Evolutionary conservation across 2,329 filamentous ascomycete genomes (phyloP).

Genomic region (Neonectria neomacrospora): DNA sequence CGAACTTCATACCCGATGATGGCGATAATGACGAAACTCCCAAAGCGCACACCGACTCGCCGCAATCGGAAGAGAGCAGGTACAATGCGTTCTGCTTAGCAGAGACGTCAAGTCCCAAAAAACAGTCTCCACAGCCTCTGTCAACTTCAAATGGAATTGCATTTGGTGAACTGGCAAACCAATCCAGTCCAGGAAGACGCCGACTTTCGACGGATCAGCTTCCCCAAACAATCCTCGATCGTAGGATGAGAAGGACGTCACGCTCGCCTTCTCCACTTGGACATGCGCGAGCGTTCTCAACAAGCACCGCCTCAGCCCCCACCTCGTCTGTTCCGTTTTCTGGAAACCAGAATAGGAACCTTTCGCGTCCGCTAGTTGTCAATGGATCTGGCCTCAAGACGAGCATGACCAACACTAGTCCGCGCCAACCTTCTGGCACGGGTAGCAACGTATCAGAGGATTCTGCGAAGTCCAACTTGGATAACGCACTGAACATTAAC

Average conservation of each 20-base stretch:
- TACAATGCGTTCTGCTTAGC: constrained; percentile 42
- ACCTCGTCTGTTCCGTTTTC: constrained; percentile 53
- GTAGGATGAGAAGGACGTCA: constrained; percentile 63
- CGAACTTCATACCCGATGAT: constrained; percentile 68
- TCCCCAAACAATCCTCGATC: constrained; percentile 64
- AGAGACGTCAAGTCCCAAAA: constrained; percentile 44
- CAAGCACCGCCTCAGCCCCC: constrained; percentile 54
- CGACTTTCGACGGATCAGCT: constrained; percentile 65
- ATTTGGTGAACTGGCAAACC: constrained; percentile 60
- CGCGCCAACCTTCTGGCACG: constrained; percentile 32
- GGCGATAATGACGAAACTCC: constrained; percentile 59
- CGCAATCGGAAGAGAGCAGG: constrained; percentile 60
- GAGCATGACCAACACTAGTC: constrained; percentile 43
- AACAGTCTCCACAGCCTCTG: constrained; percentile 42
- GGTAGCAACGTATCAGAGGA: constrained; percentile 40
- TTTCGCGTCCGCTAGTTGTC: constrained; percentile 62
- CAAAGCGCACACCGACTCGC: constrained; percentile 56
- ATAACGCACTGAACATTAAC: constrained; percentile 46
- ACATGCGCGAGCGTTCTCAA: constrained; percentile 58
- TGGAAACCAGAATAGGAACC: constrained; percentile 48
- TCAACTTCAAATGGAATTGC: constrained; percentile 54
- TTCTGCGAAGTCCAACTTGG: constrained; percentile 29
- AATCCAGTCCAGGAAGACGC: constrained; percentile 53
- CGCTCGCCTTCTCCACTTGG: constrained; percentile 67
- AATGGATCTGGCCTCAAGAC: constrained; percentile 59